A percentile compares a stretch with the other conserved stretches of the same genome.
Conservation (phyloP, 2,329 filamentous ascomycete genomes). For the Botryosphaeria dothidea region DNA sequence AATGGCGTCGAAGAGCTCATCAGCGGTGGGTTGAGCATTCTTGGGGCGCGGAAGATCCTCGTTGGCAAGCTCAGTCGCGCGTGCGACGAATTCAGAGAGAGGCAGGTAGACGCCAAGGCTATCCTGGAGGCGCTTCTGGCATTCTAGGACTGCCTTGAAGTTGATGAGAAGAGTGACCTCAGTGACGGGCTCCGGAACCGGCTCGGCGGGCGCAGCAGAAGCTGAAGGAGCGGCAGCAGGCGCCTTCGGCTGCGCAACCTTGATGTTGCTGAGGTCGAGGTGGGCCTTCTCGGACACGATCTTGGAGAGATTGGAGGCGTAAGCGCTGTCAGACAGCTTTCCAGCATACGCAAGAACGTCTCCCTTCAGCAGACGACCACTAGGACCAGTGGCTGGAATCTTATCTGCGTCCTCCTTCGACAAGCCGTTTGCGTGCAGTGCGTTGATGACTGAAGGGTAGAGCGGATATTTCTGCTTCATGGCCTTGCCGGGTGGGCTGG, state of each 20-base stretch:
- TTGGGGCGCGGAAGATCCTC: slow-evolving; percentile 74
- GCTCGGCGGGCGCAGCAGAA: slow-evolving; percentile 39
- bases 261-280: slow-evolving; percentile 94
- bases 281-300: slow-evolving; percentile 75
- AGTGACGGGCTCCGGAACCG: slow-evolving; percentile 50
- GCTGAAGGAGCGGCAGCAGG: slow-evolving; percentile 40
- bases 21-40: slow-evolving; percentile 65
- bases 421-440: slow-evolving; percentile 78
- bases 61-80: slow-evolving; percentile 85
- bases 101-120: slow-evolving; percentile 79
- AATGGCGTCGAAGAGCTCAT: slow-evolving; percentile 88
- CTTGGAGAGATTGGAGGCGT: slow-evolving; percentile 69
- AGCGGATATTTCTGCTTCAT: slow-evolving; percentile 71
- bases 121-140: slow-evolving; percentile 77
- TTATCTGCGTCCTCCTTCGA: slow-evolving; percentile 73
- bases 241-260: slow-evolving; percentile 52
- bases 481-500: slow-evolving; percentile 44
- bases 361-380: slow-evolving; percentile 87
- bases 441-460: slow-evolving; percentile 78
- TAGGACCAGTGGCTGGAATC: slow-evolving; percentile 85
- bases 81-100: slow-evolving; percentile 81
- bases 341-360: slow-evolving; percentile 92
- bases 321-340: slow-evolving; percentile 65
- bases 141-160: slow-evolving; percentile 73
- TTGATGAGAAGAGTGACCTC: slow-evolving; percentile 75